Evolutionary conservation across 371 early-diverging fungal species (phyloP).

Genomic region (Umbelopsis sp.): DNA sequence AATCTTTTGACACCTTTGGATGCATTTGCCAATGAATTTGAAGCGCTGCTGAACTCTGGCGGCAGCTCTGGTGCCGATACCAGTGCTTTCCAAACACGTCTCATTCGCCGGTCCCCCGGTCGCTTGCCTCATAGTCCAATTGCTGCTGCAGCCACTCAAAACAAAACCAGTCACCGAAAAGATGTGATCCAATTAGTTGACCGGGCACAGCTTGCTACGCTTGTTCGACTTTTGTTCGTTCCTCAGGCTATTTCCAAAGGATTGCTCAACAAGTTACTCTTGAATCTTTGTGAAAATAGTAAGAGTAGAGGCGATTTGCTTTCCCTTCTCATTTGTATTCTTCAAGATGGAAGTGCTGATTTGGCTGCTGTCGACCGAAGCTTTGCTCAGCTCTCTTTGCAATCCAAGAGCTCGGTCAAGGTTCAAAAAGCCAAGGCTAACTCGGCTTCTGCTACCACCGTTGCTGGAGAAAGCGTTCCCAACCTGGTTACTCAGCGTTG

Average conservation of each 20-base stretch:
- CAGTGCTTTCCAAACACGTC: slow-evolving; percentile 32
- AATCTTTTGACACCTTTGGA: slow-evolving; percentile 29
- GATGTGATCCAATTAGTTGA: slow-evolving; percentile 86
- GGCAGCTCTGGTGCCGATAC: slow-evolving; percentile 35
- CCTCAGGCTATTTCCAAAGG: slow-evolving; percentile 76
- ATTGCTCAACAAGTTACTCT: slow-evolving; percentile 71
- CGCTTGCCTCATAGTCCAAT: slow-evolving; percentile 15
- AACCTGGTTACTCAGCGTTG: slow-evolving; percentile 87
- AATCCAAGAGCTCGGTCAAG: slow-evolving; percentile 28
- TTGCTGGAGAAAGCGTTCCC: slow-evolving; percentile 63
- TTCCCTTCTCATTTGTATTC: slow-evolving; percentile 81
- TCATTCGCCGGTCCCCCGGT: slow-evolving; percentile 23
- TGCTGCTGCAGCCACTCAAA: slow-evolving; percentile 28
- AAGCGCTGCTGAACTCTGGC: slow-evolving; percentile 29
- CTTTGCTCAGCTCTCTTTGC: slow-evolving; percentile 76
- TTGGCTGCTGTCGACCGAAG: slow-evolving; percentile 78
- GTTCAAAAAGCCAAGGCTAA: slow-evolving; percentile 33
- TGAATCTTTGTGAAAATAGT: slow-evolving; percentile 90
- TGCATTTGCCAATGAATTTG: slow-evolving; percentile 25
- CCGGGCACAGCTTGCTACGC: slow-evolving; percentile 75
- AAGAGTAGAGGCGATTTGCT: slow-evolving; percentile 86
- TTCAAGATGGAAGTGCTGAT: slow-evolving; percentile 84
- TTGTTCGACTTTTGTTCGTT: slow-evolving; percentile 84
- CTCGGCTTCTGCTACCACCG: slow-evolving; percentile 29
- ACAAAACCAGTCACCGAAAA: slow-evolving; percentile 47